phyloP scores from a whole-genome alignment of 192 early-diverging fungal species.

The Polychytrium aggregatum region DNA sequence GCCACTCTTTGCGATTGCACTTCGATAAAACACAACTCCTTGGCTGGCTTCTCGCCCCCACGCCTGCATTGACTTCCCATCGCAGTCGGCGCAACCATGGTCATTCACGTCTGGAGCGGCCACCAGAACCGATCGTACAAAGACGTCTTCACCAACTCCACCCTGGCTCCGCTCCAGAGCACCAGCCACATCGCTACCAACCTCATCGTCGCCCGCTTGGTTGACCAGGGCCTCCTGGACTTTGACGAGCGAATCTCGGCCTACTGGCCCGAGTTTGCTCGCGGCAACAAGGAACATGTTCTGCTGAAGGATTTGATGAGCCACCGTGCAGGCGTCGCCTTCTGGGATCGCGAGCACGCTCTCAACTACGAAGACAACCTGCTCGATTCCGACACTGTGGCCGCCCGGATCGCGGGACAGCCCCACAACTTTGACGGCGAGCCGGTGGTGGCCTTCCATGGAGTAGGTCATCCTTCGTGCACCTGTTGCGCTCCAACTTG shows the following conservation, averaged over 20 bases:
- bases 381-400: slow-evolving; percentile 35
- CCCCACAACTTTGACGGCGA: slow-evolving; percentile 53
- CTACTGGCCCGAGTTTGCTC: slow-evolving; percentile 67
- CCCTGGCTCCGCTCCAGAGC: no score
- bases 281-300: slow-evolving; percentile 57
- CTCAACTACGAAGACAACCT: slow-evolving; percentile 32
- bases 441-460: slow-evolving; percentile 40
- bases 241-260: slow-evolving; percentile 37
- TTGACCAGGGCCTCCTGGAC: slow-evolving; percentile 39
- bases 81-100: slow-evolving; percentile 46
- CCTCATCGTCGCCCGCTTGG: slow-evolving; percentile 47
- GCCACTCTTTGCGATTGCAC: no score
- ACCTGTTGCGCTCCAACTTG: no score
- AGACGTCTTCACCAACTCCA: no score
- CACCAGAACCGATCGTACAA: no score
- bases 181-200: no score
- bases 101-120: no score
- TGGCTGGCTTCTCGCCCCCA: no score
- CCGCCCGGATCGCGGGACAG: slow-evolving; percentile 39
- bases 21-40: no score
- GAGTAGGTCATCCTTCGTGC: no score
- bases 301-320: slow-evolving; percentile 46
- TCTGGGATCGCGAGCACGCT: slow-evolving; percentile 33
- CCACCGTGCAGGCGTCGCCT: slow-evolving; percentile 53
- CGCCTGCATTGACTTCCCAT: slow-evolving; percentile 52